Conservation (phyloP, 1,284 basidiomycete genomes). For the Amylostereum areolatum region DNA sequence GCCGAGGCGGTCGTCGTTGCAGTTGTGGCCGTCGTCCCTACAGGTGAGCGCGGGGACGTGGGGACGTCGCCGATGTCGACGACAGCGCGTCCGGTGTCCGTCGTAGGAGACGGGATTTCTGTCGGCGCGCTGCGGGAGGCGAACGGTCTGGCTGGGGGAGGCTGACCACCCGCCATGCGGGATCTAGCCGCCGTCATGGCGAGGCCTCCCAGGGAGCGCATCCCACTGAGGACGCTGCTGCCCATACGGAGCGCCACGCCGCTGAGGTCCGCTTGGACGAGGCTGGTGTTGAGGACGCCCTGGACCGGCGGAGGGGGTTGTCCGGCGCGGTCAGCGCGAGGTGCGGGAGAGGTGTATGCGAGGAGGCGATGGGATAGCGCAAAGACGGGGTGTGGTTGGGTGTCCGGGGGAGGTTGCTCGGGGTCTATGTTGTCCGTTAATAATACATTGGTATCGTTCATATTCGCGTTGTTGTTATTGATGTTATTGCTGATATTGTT, state of each 20-base stretch:
- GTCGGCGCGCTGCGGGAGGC: slow-evolving; percentile 65
- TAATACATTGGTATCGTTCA: slow-evolving; percentile 24
- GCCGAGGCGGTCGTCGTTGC: slow-evolving; percentile 13
- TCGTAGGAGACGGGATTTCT: slow-evolving; percentile 16
- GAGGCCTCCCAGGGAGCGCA: slow-evolving; percentile 59
- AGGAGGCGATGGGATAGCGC: slow-evolving; percentile 58
- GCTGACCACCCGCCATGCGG: slow-evolving; percentile 8
- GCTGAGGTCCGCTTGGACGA: slow-evolving; percentile 43
- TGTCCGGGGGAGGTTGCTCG: slow-evolving; percentile 10
- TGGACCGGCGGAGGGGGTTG: slow-evolving; percentile 13
- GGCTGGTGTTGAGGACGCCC: slow-evolving; percentile 12
- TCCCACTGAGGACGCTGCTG: slow-evolving; percentile 54
- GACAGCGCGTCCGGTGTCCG: background rate
- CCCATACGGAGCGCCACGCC: slow-evolving; percentile 53
- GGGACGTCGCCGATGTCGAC: slow-evolving; percentile 5
- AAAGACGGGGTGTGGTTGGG: slow-evolving; percentile 41
- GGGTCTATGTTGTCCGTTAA: slow-evolving; percentile 26
- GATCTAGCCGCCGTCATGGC: slow-evolving; percentile 47
- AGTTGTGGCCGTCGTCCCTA: slow-evolving; percentile 7
- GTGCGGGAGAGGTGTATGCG: slow-evolving; percentile 49
- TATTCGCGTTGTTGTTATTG: no score
- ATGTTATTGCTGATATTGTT: slow-evolving; percentile 23
- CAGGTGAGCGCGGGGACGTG: slow-evolving; percentile 3
- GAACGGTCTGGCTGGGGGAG: slow-evolving; percentile 24
- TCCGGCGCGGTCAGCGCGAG: slow-evolving; percentile 14